phyloP scores from a whole-genome alignment of 2,329 filamentous ascomycete genomes.

The Xylariaceae sp. region DNA sequence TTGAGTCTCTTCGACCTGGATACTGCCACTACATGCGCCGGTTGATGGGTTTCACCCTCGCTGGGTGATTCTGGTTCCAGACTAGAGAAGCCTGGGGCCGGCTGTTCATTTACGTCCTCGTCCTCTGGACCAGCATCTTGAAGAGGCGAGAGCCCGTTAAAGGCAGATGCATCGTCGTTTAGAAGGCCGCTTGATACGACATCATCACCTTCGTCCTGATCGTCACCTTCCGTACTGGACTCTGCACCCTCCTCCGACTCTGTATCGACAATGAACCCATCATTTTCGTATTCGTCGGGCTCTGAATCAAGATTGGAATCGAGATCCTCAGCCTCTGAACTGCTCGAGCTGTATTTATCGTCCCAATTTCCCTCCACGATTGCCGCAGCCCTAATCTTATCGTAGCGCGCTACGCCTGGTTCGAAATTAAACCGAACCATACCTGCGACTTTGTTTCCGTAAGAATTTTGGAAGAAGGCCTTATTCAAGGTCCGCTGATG shows the following conservation, averaged over 20 bases:
- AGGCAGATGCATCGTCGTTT: slow-evolving; percentile 13
- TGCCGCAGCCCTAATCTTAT: slow-evolving; percentile 3
- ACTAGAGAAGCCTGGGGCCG: slow-evolving; percentile 13
- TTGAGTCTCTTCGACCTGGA: slow-evolving; percentile 8
- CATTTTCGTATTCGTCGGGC: slow-evolving; percentile 20
- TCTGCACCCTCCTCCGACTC: slow-evolving; percentile 6
- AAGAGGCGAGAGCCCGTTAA: slow-evolving; percentile 21
- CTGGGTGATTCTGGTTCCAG: slow-evolving; percentile 16
- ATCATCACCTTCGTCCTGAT: slow-evolving; percentile 19
- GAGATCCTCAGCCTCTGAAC: background rate
- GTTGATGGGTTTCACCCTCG: slow-evolving; percentile 7
- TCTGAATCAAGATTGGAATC: slow-evolving; percentile 7
- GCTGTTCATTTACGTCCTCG: slow-evolving; percentile 3
- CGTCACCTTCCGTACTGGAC: slow-evolving; percentile 8
- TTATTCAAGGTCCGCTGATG: slow-evolving; percentile 1
- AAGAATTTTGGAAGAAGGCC: background rate
- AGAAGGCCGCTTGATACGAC: slow-evolving; percentile 17
- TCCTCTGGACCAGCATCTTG: slow-evolving; percentile 11
- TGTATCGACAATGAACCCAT: slow-evolving; percentile 14
- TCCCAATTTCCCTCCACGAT: background rate
- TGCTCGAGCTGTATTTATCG: slow-evolving; percentile 6
- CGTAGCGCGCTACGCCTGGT: slow-evolving; percentile 6
- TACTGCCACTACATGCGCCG: slow-evolving; percentile 4
- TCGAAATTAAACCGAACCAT: slow-evolving; percentile 6
- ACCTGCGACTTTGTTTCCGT: too few relatives aligned